These are phyloP conservation scores for Apiospora marii DNA, from an alignment of 2,329 filamentous ascomycete species.

Conservation along the genomic window DNA sequence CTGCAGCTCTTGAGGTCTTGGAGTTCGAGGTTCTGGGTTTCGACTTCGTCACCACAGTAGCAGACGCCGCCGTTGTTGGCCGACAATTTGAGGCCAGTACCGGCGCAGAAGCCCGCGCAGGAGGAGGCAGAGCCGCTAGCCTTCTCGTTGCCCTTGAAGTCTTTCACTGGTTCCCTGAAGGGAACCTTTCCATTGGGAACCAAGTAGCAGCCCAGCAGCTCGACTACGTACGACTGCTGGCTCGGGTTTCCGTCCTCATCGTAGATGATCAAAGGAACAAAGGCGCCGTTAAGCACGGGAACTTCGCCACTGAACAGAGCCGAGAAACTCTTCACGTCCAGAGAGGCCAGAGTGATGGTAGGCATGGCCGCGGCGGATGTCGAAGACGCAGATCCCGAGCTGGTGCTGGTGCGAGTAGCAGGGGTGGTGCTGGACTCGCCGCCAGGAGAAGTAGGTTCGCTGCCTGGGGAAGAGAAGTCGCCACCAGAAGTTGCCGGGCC, in stretches of 20 bases:
- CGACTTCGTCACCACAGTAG: constrained; percentile 27
- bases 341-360: background rate
- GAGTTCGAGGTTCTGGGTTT: background rate
- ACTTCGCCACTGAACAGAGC: constrained; percentile 24
- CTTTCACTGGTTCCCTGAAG: background rate
- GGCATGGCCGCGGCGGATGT: background rate
- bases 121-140: constrained; percentile 23
- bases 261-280: constrained; percentile 20
- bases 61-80: constrained; percentile 29
- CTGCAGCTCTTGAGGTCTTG: background rate
- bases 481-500: background rate
- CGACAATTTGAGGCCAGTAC: constrained; percentile 23
- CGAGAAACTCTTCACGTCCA: background rate
- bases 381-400: background rate
- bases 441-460: background rate
- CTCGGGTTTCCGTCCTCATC: background rate
- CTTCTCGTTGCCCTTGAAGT: constrained; percentile 8
- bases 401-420: background rate
- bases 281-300: background rate
- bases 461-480: background rate
- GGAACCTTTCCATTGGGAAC: constrained; percentile 6
- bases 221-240: background rate
- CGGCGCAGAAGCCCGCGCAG: constrained; percentile 29
- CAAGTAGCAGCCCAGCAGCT: constrained; percentile 27
- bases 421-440: background rate